Evolutionary conservation across 495 filamentous ascomycete species (phyloP).

Genomic region (Schizothecium vesticola): DNA sequence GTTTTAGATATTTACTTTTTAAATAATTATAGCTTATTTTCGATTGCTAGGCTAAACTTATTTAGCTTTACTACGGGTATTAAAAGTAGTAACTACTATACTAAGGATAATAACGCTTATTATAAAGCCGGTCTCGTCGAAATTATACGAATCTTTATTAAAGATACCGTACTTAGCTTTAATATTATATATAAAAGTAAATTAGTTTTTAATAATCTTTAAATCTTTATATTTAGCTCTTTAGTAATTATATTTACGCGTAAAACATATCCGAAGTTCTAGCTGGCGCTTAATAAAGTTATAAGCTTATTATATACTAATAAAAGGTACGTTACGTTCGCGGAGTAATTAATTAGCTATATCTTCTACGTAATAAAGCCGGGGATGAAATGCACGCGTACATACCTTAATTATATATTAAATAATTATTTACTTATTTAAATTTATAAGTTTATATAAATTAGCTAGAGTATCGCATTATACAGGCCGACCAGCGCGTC

Average conservation of each 20-base stretch:
- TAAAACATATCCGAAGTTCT: not conserved
- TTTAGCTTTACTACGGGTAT: too few species aligned
- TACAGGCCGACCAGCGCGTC: not conserved
- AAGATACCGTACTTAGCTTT: conserved; percentile 4
- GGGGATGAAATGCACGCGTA: not conserved
- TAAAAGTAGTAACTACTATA: too few species aligned
- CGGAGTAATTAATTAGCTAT: not conserved
- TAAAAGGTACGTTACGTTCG: not conserved
- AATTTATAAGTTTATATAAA: not conserved
- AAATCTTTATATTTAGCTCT: conserved; percentile 3
- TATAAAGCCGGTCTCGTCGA: too few species aligned
- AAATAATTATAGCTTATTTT: too few species aligned
- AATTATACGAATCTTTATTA: not conserved
- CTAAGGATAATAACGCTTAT: too few species aligned
- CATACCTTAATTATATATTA: not conserved
- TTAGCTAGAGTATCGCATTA: not conserved
- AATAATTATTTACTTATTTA: conserved; percentile 2
- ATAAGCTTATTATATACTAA: conserved; percentile 2
- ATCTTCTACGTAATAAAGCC: conserved; percentile 5
- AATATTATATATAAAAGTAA: conserved; percentile 3
- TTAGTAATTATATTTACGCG: conserved; percentile 2
- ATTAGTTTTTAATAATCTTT: too few species aligned
- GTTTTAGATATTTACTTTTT: too few species aligned
- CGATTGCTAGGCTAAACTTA: too few species aligned
- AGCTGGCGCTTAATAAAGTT: conserved; percentile 1